Percentiles rank a stretch among this genome's conserved stretches.
Evolutionary conservation across 768 basidiomycete genomes (phyloP).

Genomic region (Termitomyces sp.): DNA sequence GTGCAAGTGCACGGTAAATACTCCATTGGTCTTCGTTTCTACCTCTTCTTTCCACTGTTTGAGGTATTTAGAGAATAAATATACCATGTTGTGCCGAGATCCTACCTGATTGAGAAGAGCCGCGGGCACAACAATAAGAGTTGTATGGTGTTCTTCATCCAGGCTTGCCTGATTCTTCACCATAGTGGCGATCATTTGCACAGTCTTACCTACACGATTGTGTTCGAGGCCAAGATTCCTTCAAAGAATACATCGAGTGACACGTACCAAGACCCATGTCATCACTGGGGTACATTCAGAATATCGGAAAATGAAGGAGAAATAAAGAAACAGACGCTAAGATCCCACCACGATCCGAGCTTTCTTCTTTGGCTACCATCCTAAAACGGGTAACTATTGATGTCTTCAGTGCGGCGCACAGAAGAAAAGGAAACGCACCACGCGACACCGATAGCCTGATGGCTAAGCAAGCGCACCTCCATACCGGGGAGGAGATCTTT

Average conservation of each 20-base stretch:
- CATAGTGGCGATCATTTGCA: conserved; percentile 82
- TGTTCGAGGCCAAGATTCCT: neutral
- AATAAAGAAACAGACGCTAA: conserved; percentile 47
- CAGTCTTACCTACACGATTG: conserved; percentile 51
- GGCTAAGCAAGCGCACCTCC: conserved; percentile 65
- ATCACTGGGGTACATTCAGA: conserved; percentile 36
- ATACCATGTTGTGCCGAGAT: neutral
- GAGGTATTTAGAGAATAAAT: neutral
- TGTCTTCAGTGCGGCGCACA: neutral
- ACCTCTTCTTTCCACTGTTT: conserved; percentile 72
- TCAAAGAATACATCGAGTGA: neutral
- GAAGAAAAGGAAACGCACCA: conserved; percentile 39
- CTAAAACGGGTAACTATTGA: conserved; percentile 20
- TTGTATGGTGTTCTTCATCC: conserved; percentile 47
- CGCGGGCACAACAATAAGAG: conserved; percentile 73
- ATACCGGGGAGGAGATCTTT: conserved; percentile 64
- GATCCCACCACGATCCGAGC: conserved; percentile 56
- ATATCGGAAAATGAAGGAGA: neutral
- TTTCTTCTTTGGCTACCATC: conserved; percentile 66
- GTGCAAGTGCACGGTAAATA: conserved; percentile 64
- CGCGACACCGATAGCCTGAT: conserved; percentile 74
- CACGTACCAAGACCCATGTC: conserved; percentile 63
- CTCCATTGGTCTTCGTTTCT: conserved; percentile 58
- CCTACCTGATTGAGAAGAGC: conserved; percentile 68
- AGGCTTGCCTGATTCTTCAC: conserved; percentile 53